Base-by-base conservation (phyloP, 345 rosid genomes). In the Triadica sebifera region DNA sequence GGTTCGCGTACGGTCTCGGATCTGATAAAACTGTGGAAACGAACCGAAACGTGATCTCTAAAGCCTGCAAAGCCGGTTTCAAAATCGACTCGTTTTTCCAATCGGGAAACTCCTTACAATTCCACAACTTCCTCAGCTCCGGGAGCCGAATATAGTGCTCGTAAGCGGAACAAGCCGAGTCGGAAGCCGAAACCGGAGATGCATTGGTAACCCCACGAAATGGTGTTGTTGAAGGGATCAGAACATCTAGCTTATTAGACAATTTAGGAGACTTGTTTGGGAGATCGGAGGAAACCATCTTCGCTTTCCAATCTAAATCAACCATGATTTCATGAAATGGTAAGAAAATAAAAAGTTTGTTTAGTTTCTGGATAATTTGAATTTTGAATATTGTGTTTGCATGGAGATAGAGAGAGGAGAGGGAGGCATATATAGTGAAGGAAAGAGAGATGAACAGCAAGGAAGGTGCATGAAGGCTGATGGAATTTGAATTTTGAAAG, bases 11-110 rank as follows among this genome's bases (percentile, higher is more conserved):
- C 20, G 94, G 96, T 75, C 98, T 83, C 5, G 89, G 82, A 66
- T 93, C 98, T 10, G 93, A 88, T 53, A 86, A 65, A 53, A 86
- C 86, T 61, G 90, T 82, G 12, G 93, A 86, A 76, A 89, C 79
- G 50, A 92, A 85, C 74, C 98, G 93, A 84, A 94, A 94, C 12
- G 95, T 91, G 79, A 89, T 86, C 79, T 94, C 97, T 0, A 90
- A 78, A 59, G 91, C 97, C 8, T 90, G 97, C n/a, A 94, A 83
- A 63, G 97, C 89, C 51, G 97, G 97, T 58, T 87, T 88, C 38
- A 91, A 55, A 12, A 94, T 59, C 0, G 87, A 74, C 71, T 92
- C 98, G 62, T 85, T 71, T 66, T 69, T 73, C 98, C 98, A 94
- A 12, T 64, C 59, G 1, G 92, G 91, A 73, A 88, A 94, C 12